Evolutionary conservation across 306 rosid genomes (phyloP).

Genomic region (Acacia melanoxylon): DNA sequence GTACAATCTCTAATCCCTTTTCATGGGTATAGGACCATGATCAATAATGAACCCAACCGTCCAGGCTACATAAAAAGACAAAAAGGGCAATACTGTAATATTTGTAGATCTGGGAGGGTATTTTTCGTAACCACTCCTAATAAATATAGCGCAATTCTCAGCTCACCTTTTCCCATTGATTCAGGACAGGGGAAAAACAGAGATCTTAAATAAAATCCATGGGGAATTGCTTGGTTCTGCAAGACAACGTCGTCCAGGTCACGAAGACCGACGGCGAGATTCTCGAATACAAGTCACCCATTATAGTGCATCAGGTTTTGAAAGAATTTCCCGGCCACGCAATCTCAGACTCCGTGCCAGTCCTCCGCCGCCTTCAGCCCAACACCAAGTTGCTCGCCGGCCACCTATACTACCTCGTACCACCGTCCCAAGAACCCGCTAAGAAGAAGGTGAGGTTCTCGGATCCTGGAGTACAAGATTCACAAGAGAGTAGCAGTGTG

Average conservation of each 20-base stretch:
- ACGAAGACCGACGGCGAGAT: constrained; percentile 77
- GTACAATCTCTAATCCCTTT: neutral
- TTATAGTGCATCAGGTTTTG: constrained; percentile 55
- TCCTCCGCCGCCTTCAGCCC: constrained; percentile 50
- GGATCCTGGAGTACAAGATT: constrained; percentile 51
- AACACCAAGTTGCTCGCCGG: constrained; percentile 52
- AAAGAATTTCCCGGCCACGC: constrained; percentile 65
- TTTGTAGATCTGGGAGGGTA: constrained; percentile 25
- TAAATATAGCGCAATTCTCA: constrained; percentile 37
- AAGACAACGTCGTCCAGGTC: constrained; percentile 53
- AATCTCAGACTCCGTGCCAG: constrained; percentile 56
- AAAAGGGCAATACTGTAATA: constrained; percentile 50
- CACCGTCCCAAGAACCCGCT: constrained; percentile 33
- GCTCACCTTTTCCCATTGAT: constrained; percentile 14
- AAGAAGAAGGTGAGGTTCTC: constrained; percentile 79
- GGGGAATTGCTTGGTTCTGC: constrained; percentile 80
- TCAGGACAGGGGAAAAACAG: neutral
- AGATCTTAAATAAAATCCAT: constrained; percentile 33
- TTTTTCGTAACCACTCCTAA: constrained; percentile 26
- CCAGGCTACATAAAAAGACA: constrained; percentile 17
- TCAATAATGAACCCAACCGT: neutral
- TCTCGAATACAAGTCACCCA: constrained; percentile 69
- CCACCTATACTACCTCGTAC: constrained; percentile 59
- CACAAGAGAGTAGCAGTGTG: constrained; percentile 40
- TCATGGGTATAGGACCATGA: neutral